Base-by-base conservation (phyloP, 2,329 filamentous ascomycete genomes). In the Penicillium vulpinum region DNA sequence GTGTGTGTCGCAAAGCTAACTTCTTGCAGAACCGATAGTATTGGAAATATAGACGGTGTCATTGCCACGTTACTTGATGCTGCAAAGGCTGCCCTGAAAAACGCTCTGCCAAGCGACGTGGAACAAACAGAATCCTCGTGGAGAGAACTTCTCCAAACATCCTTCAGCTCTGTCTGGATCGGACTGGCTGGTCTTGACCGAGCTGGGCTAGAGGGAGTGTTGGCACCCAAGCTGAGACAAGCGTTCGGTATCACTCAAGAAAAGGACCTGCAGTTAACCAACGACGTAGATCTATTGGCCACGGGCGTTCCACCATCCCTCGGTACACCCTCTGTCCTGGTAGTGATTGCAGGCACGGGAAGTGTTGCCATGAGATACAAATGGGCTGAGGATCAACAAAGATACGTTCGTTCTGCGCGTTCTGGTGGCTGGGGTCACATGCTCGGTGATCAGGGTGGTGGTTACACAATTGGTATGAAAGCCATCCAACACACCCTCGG, bases 361-460 rank as follows among this genome's bases (percentile, higher is more conserved):
- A 77, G 75, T 10, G 69, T 79, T 3, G 73, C 72, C n/a, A 78
- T 78, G 68, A 68, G 68, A 18, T 80, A 75, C 60, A 56, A 57
- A 10, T 62, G 63, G 47, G 45, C 50, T 4, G 50, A 53, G 0
- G 44, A 52, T n/a, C 28, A 39, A 10, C 26, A 45, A 38, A 52
- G 47, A 26, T 68, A 72, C 33, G 40, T 59, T 7, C 69, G 70
- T 1, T 67, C 68, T 2, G 70, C 68, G n/a, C 69, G 77, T 3
- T 67, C 69, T 5, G 78, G 78, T 2, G 78, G 78, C 13, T 80
- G 78, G 78, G 77, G 78, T 3, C 67, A 74, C 54, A 62, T 78
- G 5, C 64, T 80, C 2, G 77, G 78, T 1, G 78, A 80, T 48
- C 75, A 80, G 36, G 78, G 78, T 0, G 72, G 71, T 0, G 78